phyloP scores from a whole-genome alignment of 2,329 filamentous ascomycete species.

The Westerdykella ornata region DNA sequence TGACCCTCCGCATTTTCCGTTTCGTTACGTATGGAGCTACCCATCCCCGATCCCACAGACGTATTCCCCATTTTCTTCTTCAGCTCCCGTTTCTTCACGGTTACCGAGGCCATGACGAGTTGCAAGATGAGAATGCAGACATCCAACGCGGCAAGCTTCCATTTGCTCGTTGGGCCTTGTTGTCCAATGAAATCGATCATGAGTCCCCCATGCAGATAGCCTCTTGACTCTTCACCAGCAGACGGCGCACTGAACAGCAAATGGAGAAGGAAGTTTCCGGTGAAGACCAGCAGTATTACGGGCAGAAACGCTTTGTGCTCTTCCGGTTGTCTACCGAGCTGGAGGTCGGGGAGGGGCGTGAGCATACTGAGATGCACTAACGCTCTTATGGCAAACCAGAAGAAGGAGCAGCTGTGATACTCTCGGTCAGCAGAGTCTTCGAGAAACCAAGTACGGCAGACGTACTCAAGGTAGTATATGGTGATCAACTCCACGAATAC shows the following conservation, averaged over 20 bases:
- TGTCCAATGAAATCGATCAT: constrained; percentile 61
- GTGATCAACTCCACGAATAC: constrained; percentile 56
- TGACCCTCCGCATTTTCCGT: constrained; percentile 7
- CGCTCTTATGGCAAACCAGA: constrained; percentile 50
- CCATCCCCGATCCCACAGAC: constrained; percentile 1
- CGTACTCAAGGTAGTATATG: constrained; percentile 59
- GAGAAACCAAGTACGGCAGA: constrained; percentile 1
- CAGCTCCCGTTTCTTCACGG: constrained; percentile 47
- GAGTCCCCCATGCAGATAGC: constrained; percentile 56
- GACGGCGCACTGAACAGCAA: constrained; percentile 35
- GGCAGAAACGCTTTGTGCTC: constrained; percentile 48
- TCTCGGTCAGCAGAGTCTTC: constrained; percentile 9
- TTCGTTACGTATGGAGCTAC: constrained; percentile 1
- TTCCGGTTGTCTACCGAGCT: constrained; percentile 43
- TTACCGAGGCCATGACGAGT: constrained; percentile 50
- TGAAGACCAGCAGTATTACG: constrained; percentile 49
- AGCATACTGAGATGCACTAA: constrained; percentile 53
- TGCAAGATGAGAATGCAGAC: constrained; percentile 50
- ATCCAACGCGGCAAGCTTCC: constrained; percentile 49
- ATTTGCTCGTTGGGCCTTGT: constrained; percentile 49
- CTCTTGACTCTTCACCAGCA: constrained; percentile 44
- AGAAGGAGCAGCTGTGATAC: constrained; percentile 49
- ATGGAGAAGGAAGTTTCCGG: constrained; percentile 52
- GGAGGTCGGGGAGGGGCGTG: constrained; percentile 51
- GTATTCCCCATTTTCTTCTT: constrained; percentile 31